Conservation (phyloP, 495 filamentous ascomycete genomes). For the Astrothelium macrocarpum region DNA sequence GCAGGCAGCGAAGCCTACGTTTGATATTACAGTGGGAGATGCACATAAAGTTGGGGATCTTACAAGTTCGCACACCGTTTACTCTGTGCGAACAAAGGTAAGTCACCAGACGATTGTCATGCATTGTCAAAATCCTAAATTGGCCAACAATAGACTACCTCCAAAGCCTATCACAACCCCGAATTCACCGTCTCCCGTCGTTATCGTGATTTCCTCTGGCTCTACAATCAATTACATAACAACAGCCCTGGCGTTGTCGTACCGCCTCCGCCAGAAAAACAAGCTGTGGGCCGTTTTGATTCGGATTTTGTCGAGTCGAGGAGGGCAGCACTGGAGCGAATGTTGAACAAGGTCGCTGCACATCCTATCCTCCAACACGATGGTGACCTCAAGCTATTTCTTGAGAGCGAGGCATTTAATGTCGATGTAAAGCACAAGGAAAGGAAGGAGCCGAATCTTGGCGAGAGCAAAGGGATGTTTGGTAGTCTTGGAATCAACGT, state of each 20-base stretch:
- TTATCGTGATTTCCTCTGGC: slow-evolving; percentile 95
- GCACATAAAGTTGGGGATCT: slow-evolving; percentile 96
- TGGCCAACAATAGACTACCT: slow-evolving; percentile 57
- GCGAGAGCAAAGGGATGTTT: slow-evolving; percentile 88
- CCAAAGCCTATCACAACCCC: slow-evolving; percentile 83
- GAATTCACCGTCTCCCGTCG: slow-evolving; percentile 88
- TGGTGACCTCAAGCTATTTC: slow-evolving; percentile 84
- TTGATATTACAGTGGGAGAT: slow-evolving; percentile 89
- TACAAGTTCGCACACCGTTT: slow-evolving; percentile 94
- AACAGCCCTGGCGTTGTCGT: slow-evolving; percentile 95
- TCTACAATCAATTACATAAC: slow-evolving; percentile 84
- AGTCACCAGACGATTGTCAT: slow-evolving; percentile 4
- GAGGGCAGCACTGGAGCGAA: slow-evolving; percentile 82
- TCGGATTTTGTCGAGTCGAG: slow-evolving; percentile 92
- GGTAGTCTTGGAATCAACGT: slow-evolving; percentile 71
- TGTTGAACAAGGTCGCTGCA: slow-evolving; percentile 88
- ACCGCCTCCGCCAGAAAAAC: slow-evolving; percentile 94
- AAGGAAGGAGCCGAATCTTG: slow-evolving; percentile 71
- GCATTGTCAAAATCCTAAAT: background rate
- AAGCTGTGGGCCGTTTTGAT: slow-evolving; percentile 92
- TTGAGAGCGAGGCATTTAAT: slow-evolving; percentile 92
- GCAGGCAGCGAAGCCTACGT: slow-evolving; percentile 80
- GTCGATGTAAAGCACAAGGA: slow-evolving; percentile 97
- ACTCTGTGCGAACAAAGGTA: slow-evolving; percentile 91
- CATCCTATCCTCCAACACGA: slow-evolving; percentile 92